Conservation (phyloP, 768 basidiomycete genomes). For the Nidula microcarpa region DNA sequence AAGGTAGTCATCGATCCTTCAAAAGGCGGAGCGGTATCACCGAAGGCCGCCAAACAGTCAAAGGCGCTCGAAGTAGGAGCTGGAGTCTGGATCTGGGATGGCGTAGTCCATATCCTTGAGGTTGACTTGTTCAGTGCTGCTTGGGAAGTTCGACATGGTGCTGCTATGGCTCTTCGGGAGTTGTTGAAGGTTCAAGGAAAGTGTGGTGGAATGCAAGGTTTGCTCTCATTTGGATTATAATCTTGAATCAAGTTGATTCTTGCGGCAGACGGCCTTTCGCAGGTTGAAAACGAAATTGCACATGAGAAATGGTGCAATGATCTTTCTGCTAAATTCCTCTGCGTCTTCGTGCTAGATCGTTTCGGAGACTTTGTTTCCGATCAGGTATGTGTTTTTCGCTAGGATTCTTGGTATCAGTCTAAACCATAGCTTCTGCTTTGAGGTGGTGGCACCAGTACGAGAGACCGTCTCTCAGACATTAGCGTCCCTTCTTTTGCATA, state of each 20-base stretch:
- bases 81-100: constrained; percentile 86
- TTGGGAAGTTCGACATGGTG: constrained; percentile 95
- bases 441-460: constrained; percentile 93
- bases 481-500: constrained; percentile 83
- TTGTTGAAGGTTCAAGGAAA: constrained; percentile 80
- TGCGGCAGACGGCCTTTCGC: constrained; percentile 43
- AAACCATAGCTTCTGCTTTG: not conserved
- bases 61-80: constrained; percentile 72
- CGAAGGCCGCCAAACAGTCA: constrained; percentile 73
- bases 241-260: not conserved
- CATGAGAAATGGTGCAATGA: constrained; percentile 92
- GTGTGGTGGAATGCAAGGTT: constrained; percentile 80
- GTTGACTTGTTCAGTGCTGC: constrained; percentile 80
- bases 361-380: constrained; percentile 98
- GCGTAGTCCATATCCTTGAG: constrained; percentile 72
- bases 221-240: constrained; percentile 4
- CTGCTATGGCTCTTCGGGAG: constrained; percentile 88
- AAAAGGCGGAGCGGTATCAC: constrained; percentile 82
- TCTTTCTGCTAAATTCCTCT: constrained; percentile 80
- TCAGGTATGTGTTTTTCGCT: constrained; percentile 39
- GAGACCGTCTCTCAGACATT: constrained; percentile 95
- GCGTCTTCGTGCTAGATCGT: constrained; percentile 91
- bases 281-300: constrained; percentile 55
- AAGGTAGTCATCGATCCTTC: constrained; percentile 76
- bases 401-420: not conserved